These are phyloP conservation scores for Vickermania ingenoplastis DNA, from an alignment of 208 protist species.

Conservation along the genomic window DNA sequence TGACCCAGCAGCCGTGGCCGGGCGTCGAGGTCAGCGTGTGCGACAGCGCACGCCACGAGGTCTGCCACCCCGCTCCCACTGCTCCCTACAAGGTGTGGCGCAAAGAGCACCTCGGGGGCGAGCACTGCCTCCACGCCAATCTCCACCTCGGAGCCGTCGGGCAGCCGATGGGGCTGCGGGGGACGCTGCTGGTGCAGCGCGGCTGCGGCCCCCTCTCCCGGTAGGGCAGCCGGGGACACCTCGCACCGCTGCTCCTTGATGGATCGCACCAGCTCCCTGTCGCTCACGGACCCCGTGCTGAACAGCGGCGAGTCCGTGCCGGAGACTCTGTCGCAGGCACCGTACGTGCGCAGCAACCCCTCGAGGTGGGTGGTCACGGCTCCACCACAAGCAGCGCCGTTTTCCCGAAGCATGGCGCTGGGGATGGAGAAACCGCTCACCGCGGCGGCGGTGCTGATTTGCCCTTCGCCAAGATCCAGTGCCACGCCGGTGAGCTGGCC, in stretches of 20 bases:
- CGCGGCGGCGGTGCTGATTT: constrained; percentile 35
- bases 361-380: constrained; percentile 42
- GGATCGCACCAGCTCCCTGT: constrained; percentile 27
- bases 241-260: constrained; percentile 40
- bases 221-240: constrained; percentile 9
- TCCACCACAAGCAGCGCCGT: constrained; percentile 21
- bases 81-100: constrained; percentile 40
- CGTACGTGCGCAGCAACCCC: constrained; percentile 32
- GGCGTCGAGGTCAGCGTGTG: constrained; percentile 61
- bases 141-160: constrained; percentile 62
- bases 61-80: constrained; percentile 63
- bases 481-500: constrained; percentile 50
- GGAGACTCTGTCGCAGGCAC: constrained; percentile 10
- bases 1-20: constrained; percentile 61
- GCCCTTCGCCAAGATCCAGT: constrained; percentile 46
- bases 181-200: not conserved
- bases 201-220: not conserved
- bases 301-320: not conserved
- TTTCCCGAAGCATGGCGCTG: constrained; percentile 32
- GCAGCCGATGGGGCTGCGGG: constrained; percentile 28
- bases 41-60: constrained; percentile 73
- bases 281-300: constrained; percentile 17
- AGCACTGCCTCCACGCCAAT: constrained; percentile 40
- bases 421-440: constrained; percentile 39
- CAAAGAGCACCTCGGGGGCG: constrained; percentile 74